Evolutionary conservation across 1,284 basidiomycete genomes (phyloP).

Genomic region (Puccinia coronata): DNA sequence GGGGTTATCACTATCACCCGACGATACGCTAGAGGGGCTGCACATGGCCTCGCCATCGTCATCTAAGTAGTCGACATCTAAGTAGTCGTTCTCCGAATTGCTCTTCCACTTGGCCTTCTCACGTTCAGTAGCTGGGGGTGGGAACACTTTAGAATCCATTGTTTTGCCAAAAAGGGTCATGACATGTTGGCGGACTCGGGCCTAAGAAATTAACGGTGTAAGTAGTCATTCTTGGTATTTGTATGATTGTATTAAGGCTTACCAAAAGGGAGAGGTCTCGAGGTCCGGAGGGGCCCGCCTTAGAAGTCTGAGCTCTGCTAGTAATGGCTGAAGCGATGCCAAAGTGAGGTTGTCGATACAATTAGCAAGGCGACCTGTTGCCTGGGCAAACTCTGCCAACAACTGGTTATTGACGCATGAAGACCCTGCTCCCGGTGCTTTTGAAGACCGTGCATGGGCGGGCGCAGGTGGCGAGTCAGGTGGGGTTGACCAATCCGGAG

Average conservation of each 20-base stretch:
- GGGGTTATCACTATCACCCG: not conserved
- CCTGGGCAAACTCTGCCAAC: not conserved
- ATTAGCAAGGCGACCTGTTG: not conserved
- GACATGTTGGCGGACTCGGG: conserved; percentile 7
- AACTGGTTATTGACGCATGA: too few relatives aligned
- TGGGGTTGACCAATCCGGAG: not conserved
- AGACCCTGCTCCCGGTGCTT: too few relatives aligned
- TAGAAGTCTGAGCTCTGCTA: not conserved
- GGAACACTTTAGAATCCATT: not conserved
- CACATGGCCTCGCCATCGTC: not conserved
- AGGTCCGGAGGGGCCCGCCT: too few relatives aligned
- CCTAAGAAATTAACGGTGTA: not conserved
- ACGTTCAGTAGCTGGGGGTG: conserved; percentile 21
- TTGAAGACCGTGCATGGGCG: not conserved
- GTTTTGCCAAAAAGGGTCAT: conserved; percentile 28
- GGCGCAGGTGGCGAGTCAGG: not conserved
- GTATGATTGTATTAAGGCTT: not conserved
- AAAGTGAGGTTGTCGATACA: not conserved
- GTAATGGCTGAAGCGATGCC: not conserved
- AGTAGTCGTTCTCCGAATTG: not conserved
- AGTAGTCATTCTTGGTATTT: not conserved
- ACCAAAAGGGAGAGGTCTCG: conserved; percentile 8
- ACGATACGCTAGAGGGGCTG: not conserved
- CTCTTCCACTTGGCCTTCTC: conserved; percentile 16
- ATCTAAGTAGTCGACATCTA: not conserved